Percentiles rank a stretch among this genome's conserved stretches.
These are phyloP conservation scores for Eucalyptus dawsonii DNA, from an alignment of 345 rosid species.

Conservation along the genomic window DNA sequence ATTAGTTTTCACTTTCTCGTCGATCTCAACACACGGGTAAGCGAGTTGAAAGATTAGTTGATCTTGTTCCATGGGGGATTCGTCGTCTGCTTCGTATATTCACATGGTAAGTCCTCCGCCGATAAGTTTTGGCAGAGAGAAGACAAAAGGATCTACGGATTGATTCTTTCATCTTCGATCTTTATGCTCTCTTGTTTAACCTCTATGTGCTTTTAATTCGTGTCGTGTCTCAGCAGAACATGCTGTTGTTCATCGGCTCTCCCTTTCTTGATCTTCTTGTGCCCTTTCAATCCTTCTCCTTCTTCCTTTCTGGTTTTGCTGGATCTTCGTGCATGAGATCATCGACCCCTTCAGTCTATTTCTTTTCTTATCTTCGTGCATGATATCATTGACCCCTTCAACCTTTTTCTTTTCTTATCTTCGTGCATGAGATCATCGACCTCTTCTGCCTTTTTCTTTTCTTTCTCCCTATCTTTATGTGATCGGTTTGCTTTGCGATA, in stretches of 20 bases:
- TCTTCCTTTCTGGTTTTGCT: not conserved
- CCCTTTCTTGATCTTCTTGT: not conserved
- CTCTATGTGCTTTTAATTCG: not conserved
- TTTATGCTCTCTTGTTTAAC: not conserved
- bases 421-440: not conserved
- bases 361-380: no score
- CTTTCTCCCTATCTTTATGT: not conserved
- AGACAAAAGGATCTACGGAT: not conserved
- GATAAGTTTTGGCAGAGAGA: not conserved
- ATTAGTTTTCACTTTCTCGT: not conserved
- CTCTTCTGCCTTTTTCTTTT: not conserved
- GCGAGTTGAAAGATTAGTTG: not conserved
- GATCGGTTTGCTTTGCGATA: not conserved
- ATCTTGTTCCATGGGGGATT: slow-evolving; percentile 28
- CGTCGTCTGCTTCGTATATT: slow-evolving; percentile 75
- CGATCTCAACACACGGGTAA: not conserved
- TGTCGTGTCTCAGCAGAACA: not conserved
- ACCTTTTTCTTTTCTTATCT: no score
- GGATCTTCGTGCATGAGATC: not conserved
- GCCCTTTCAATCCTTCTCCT: not conserved
- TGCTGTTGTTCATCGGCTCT: not conserved
- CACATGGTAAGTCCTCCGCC: slow-evolving; percentile 44
- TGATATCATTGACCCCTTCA: not conserved
- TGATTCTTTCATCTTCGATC: not conserved
- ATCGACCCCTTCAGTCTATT: no score